Base-by-base conservation (phyloP, 345 rosid genomes). In the Murraya koenigii region DNA sequence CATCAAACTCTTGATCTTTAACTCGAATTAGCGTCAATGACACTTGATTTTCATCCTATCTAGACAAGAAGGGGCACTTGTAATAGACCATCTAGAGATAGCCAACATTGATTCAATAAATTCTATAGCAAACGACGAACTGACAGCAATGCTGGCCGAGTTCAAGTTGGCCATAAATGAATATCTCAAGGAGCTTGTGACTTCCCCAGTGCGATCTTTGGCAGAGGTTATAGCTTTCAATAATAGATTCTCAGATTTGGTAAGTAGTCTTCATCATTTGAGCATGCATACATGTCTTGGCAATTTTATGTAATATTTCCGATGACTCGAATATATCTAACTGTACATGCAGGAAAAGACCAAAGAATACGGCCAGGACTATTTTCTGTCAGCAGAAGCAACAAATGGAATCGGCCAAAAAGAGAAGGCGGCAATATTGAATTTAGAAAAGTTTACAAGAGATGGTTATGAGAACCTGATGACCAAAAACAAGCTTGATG, bases 211-310 rank as follows among this genome's bases (percentile, higher is more conserved):
- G 23, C 77, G 89, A 64, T 84, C 90, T 62, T 78, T 93, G 62
- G 88, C 88, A 13, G 92, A 90, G n/a, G 80, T 86, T 59, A 90
- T 92, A 52, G 85, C 87, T 4, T 89, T 80, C 85, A 89, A 92
- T 79, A 36, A 80, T 2, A 80, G 86, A 64, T 83, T 84, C 61
- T 33, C 86, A 13, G 79, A 87, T 9, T 22, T 84, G 88, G 95
- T 84, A 41, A 70, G 80, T 70, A 61, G 5, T 52, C 8, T 3
- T 52, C 20, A 19, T 17, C 22, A 52, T 52, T 15, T 52, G 56
- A 15, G 56, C 56, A 52, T n/a, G 69, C 49, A 44, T 3, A 44
- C 32, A 63, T 63, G 17, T 11, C 36, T 62, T 32, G 6, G 30
- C 5, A 66, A 44, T 13, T 36, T 0, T 66, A n/a, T 4, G 49